phyloP scores from a whole-genome alignment of 2,329 filamentous ascomycete genomes.

The Neonectria ditissima region DNA sequence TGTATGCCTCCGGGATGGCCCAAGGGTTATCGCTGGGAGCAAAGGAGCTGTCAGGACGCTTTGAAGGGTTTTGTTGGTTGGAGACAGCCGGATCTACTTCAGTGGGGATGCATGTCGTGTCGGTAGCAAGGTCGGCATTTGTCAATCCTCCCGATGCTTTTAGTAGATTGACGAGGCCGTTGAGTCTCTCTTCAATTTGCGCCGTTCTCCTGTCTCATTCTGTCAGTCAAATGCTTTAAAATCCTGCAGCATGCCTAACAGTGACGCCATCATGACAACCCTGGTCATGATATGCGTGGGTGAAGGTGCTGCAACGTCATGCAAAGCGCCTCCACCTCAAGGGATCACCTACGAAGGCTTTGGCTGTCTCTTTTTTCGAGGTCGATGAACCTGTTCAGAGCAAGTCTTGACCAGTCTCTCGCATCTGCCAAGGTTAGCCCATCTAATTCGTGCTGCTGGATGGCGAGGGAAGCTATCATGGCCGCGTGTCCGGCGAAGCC shows the following conservation, averaged over 20 bases:
- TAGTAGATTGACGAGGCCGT: slow-evolving; percentile 61
- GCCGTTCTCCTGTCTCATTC: slow-evolving; percentile 56
- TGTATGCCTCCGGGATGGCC: slow-evolving; percentile 57
- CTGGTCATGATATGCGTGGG: not conserved
- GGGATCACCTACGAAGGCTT: slow-evolving; percentile 61
- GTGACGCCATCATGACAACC: slow-evolving; percentile 11
- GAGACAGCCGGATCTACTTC: slow-evolving; percentile 42
- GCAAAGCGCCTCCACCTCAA: not conserved
- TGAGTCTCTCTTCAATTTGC: slow-evolving; percentile 62
- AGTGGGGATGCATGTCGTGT: slow-evolving; percentile 45
- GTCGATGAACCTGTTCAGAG: slow-evolving; percentile 59
- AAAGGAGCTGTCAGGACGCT: slow-evolving; percentile 25
- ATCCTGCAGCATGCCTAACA: not conserved
- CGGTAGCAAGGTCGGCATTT: slow-evolving; percentile 37
- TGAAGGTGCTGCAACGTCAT: not conserved
- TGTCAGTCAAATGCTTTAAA: slow-evolving; percentile 11
- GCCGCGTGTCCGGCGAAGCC: slow-evolving; percentile 21
- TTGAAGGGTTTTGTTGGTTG: slow-evolving; percentile 43
- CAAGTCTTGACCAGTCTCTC: slow-evolving; percentile 62
- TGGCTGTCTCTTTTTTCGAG: slow-evolving; percentile 63
- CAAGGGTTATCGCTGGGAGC: slow-evolving; percentile 38
- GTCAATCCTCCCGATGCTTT: slow-evolving; percentile 56
- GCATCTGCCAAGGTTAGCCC: slow-evolving; percentile 52
- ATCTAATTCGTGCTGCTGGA: not conserved
- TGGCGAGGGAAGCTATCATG: slow-evolving; percentile 21